Evolutionary conservation across 495 filamentous ascomycete species (phyloP).

Genomic region (Aspergillus olivimuriae): DNA sequence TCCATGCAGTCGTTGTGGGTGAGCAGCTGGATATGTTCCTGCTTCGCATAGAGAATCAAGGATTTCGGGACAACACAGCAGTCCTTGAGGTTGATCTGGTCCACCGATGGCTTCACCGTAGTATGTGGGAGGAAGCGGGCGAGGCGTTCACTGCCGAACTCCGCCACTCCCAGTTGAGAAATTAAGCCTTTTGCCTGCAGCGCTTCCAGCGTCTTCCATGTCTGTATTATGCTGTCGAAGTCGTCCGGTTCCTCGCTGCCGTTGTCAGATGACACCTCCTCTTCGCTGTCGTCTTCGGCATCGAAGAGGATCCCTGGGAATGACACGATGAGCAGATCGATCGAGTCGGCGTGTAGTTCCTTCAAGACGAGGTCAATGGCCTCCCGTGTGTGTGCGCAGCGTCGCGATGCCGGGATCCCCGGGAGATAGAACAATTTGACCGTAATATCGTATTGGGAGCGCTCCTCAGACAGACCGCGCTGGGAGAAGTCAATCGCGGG

Average conservation of each 20-base stretch:
- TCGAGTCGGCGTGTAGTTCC: conserved; percentile 63
- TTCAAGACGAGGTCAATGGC: conserved; percentile 73
- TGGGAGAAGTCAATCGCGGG: conserved; percentile 68
- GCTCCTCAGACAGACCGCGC: conserved; percentile 68
- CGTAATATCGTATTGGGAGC: conserved; percentile 82
- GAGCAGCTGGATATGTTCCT: conserved; percentile 77
- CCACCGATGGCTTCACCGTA: conserved; percentile 68
- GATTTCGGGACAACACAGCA: conserved; percentile 94
- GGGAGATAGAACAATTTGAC: conserved; percentile 91
- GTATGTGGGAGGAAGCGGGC: conserved; percentile 58
- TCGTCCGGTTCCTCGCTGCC: conserved; percentile 46
- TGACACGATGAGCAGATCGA: conserved; percentile 87
- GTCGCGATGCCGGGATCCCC: conserved; percentile 50
- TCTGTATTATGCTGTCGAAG: conserved; percentile 62
- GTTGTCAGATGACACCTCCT: conserved; percentile 53
- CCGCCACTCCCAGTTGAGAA: conserved; percentile 71
- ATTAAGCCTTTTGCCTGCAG: conserved; percentile 68
- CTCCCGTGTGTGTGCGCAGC: conserved; percentile 62
- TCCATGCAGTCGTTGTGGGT: conserved; percentile 94
- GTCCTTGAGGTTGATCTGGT: conserved; percentile 96
- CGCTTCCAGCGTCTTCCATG: conserved; percentile 66
- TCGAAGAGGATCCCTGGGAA: conserved; percentile 94
- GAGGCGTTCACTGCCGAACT: conserved; percentile 82
- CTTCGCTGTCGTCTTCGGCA: conserved; percentile 78
- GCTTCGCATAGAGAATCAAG: conserved; percentile 76